These are phyloP conservation scores for Stentor coeruleus DNA, from an alignment of 73 alveolate species.

Conservation along the genomic window DNA sequence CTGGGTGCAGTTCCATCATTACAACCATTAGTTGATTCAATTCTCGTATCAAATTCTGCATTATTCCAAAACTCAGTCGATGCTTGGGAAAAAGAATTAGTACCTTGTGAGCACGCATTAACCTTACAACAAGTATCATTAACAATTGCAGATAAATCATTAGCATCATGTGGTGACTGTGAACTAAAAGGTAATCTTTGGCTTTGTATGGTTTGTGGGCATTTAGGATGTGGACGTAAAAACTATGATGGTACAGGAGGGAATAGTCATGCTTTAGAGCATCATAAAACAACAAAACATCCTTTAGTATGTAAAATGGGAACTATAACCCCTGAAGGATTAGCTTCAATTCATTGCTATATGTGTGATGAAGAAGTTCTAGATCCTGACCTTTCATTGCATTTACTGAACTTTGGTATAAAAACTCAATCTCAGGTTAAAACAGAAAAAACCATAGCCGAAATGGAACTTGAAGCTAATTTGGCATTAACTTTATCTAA, in stretches of 20 bases:
- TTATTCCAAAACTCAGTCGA: slow-evolving; percentile 71
- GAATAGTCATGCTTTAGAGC: slow-evolving; percentile 94
- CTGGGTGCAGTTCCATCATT: slow-evolving; percentile 47
- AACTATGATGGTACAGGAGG: slow-evolving; percentile 96
- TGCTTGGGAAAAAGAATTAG: slow-evolving; percentile 94
- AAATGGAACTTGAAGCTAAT: slow-evolving; percentile 91
- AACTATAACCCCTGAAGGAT: slow-evolving; percentile 99
- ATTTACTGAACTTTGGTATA: slow-evolving; percentile 86
- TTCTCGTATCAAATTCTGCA: slow-evolving; percentile 83
- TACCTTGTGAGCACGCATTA: slow-evolving; percentile 95
- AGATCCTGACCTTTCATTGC: slow-evolving; percentile 79
- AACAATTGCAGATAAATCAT: slow-evolving; percentile 76
- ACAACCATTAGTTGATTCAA: slow-evolving; percentile 69
- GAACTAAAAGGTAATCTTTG: slow-evolving; percentile 92
- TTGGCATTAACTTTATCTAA: slow-evolving; percentile 83
- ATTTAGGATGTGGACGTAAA: slow-evolving; percentile 97
- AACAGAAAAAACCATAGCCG: slow-evolving; percentile 99
- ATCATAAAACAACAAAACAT: slow-evolving; percentile 74
- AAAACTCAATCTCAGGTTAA: slow-evolving; percentile 85
- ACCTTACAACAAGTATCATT: slow-evolving; percentile 76
- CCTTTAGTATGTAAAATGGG: slow-evolving; percentile 98
- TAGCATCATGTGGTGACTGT: slow-evolving; percentile 92
- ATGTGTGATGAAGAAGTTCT: slow-evolving; percentile 93
- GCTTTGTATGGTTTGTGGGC: slow-evolving; percentile 98
- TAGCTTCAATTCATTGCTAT: slow-evolving; percentile 93